phyloP scores from a whole-genome alignment of 148 eudicot species.

The Camellia granthamiana region DNA sequence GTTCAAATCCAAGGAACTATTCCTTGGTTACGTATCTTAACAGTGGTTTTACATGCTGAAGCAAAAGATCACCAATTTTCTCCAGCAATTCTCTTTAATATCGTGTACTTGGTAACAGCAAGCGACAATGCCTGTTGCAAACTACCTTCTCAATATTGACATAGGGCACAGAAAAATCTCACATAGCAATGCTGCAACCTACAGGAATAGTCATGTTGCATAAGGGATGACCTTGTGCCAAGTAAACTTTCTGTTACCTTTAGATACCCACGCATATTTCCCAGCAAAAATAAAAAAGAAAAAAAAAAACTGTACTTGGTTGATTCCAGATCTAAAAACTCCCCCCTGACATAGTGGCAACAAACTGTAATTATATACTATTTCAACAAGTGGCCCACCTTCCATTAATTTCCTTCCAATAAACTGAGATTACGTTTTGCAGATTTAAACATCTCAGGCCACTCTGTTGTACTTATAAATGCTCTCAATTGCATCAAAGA shows the following conservation, averaged over 20 bases:
- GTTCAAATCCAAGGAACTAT: background rate
- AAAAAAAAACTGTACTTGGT: background rate
- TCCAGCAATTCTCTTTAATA: background rate
- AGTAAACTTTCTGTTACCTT: background rate
- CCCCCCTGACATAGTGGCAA: background rate
- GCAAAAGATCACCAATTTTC: background rate
- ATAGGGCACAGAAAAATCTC: background rate
- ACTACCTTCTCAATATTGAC: background rate
- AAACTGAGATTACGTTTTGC: conserved; percentile 13
- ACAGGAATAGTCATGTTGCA: background rate
- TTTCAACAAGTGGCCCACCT: conserved; percentile 10
- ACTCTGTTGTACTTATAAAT: conserved; percentile 13
- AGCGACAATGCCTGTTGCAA: background rate
- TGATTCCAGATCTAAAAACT: background rate
- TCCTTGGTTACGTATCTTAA: background rate
- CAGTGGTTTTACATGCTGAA: background rate
- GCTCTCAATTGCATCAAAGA: conserved; percentile 20
- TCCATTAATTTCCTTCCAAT: conserved; percentile 11
- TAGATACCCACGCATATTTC: background rate
- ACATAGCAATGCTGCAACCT: background rate
- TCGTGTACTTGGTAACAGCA: background rate
- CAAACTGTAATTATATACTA: background rate
- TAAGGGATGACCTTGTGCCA: conserved; percentile 6
- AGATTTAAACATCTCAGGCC: conserved; percentile 14
- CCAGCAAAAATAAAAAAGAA: background rate